phyloP scores from a whole-genome alignment of 2,329 filamentous ascomycete genomes.

The Lecanicillium sp. region DNA sequence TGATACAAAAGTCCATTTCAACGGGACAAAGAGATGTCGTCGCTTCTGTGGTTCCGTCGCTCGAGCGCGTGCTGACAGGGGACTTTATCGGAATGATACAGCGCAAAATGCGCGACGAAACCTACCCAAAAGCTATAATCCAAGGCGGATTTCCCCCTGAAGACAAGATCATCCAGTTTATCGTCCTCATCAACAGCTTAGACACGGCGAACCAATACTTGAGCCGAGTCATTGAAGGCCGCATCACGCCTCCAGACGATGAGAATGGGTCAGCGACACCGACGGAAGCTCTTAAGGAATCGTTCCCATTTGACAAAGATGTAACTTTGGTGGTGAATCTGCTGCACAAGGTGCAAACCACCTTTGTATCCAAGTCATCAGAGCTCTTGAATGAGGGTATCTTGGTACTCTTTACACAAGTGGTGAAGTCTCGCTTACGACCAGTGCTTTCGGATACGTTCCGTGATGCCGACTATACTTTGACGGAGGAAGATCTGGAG shows the following conservation, averaged over 20 bases:
- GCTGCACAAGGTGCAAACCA: slow-evolving; percentile 60
- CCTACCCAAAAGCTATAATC: slow-evolving; percentile 72
- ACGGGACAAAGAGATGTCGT: slow-evolving; percentile 79
- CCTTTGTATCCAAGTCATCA: slow-evolving; percentile 68
- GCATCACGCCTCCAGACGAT: slow-evolving; percentile 42
- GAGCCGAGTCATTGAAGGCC: slow-evolving; percentile 69
- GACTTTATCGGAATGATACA: slow-evolving; percentile 98
- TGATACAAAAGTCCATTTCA: slow-evolving; percentile 77
- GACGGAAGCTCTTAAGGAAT: slow-evolving; percentile 44
- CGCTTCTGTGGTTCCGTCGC: slow-evolving; percentile 66
- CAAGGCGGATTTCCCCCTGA: slow-evolving; percentile 81
- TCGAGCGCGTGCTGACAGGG: slow-evolving; percentile 71
- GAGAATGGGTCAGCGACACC: slow-evolving; percentile 25
- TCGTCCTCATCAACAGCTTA: slow-evolving; percentile 91
- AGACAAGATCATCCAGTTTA: slow-evolving; percentile 78
- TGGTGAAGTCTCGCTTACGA: slow-evolving; percentile 76
- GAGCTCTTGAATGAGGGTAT: slow-evolving; percentile 82
- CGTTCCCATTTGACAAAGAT: slow-evolving; percentile 78
- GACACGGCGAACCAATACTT: slow-evolving; percentile 91
- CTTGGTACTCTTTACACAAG: slow-evolving; percentile 77
- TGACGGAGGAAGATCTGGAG: slow-evolving; percentile 53
- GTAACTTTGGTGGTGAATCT: slow-evolving; percentile 59
- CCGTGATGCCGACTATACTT: slow-evolving; percentile 80
- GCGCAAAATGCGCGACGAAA: slow-evolving; percentile 94
- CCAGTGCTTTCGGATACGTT: slow-evolving; percentile 84